Conservation (phyloP, 176 grass and related monocot genomes). For the Puccinellia tenuiflora region DNA sequence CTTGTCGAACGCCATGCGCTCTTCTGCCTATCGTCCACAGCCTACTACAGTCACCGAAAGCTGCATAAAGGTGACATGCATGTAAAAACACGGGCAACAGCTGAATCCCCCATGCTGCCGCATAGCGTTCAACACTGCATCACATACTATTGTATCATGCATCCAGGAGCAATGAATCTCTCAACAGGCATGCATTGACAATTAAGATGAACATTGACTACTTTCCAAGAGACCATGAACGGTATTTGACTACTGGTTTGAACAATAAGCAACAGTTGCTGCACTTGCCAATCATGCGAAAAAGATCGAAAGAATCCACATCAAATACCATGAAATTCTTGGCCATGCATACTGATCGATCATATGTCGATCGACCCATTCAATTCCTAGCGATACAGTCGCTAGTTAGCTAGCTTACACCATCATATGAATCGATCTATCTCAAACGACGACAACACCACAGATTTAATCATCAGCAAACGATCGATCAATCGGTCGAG, state of each 20-base stretch:
- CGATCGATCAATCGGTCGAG: background rate
- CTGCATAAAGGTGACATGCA: slow-evolving; percentile 8
- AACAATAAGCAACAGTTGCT: slow-evolving; percentile 25
- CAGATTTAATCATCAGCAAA: background rate
- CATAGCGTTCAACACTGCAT: slow-evolving; percentile 18
- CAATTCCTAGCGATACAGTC: slow-evolving; percentile 15
- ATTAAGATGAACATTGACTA: slow-evolving; percentile 16
- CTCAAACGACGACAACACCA: background rate
- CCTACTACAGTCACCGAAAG: slow-evolving; percentile 10
- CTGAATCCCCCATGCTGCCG: slow-evolving; percentile 4
- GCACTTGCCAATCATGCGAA: background rate
- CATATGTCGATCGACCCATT: background rate
- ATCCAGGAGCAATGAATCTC: background rate
- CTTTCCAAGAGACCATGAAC: background rate
- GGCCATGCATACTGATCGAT: background rate
- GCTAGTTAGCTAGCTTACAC: background rate
- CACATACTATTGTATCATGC: background rate
- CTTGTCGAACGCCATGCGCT: slow-evolving; percentile 21
- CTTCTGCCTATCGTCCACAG: slow-evolving; percentile 16
- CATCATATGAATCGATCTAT: background rate
- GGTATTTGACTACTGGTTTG: background rate
- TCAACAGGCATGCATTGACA: background rate
- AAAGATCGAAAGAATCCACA: slow-evolving; percentile 24
- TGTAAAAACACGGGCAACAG: slow-evolving; percentile 11
- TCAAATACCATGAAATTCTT: slow-evolving; percentile 30